phyloP scores from a whole-genome alignment of 192 early-diverging fungal genomes.

The Geosiphon pyriformis region DNA sequence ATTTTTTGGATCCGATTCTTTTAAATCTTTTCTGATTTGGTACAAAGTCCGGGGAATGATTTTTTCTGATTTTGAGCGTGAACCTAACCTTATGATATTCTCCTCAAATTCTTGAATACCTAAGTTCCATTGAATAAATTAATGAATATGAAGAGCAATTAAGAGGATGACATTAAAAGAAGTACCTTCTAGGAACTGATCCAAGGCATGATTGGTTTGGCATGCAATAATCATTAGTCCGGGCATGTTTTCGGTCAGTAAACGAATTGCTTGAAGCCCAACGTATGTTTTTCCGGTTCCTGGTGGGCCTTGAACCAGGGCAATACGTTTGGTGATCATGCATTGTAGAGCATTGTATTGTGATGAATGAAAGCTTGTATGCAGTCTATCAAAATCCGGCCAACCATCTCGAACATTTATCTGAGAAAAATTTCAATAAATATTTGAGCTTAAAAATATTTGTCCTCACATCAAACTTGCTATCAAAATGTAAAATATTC shows the following conservation, averaged over 20 bases:
- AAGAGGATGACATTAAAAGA: neutral
- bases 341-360: slow-evolving; percentile 43
- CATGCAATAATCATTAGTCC: slow-evolving; percentile 48
- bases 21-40: slow-evolving; percentile 32
- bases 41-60: slow-evolving; percentile 34
- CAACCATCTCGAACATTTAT: neutral
- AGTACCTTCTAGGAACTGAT: slow-evolving; percentile 37
- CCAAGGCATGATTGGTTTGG: slow-evolving; percentile 53
- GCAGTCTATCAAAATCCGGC: neutral
- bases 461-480: neutral
- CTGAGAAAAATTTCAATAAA: slow-evolving; percentile 16
- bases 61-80: slow-evolving; percentile 39
- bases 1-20: neutral
- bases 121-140: slow-evolving; percentile 8
- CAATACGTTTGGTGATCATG: slow-evolving; percentile 39
- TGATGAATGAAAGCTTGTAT: slow-evolving; percentile 20
- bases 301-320: slow-evolving; percentile 53
- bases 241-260: slow-evolving; percentile 38
- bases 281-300: slow-evolving; percentile 58
- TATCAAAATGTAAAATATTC: no score
- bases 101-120: slow-evolving; percentile 40
- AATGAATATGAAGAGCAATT: neutral
- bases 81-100: slow-evolving; percentile 45
- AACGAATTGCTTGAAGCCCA: slow-evolving; percentile 40
- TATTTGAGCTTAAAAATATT: neutral